phyloP scores from a whole-genome alignment of 306 rosid genomes.

The Herpetospermum pedunculosum region DNA sequence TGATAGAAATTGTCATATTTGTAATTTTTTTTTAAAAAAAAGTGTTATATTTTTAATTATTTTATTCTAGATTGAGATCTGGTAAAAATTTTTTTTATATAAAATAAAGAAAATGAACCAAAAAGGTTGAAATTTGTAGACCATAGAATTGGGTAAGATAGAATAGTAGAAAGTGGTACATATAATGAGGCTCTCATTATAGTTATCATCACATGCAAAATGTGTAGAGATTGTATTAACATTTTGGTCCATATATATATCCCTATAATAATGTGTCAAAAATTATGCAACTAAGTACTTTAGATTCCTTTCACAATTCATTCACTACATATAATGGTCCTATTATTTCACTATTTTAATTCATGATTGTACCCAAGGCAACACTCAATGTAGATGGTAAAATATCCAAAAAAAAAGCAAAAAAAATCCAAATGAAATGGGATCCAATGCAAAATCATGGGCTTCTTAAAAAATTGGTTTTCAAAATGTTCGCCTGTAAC shows the following conservation, averaged over 20 bases:
- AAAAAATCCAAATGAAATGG: neutral
- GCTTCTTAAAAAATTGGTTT: neutral
- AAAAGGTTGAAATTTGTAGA: neutral
- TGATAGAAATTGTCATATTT: too few species aligned
- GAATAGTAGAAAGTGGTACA: neutral
- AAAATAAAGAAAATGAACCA: neutral
- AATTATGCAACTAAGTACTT: neutral
- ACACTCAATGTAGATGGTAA: neutral
- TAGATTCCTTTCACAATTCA: slow-evolving; percentile 6
- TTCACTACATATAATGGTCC: neutral
- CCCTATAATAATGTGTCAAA: neutral
- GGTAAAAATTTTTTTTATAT: too few species aligned
- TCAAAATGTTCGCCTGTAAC: neutral
- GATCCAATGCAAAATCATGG: neutral
- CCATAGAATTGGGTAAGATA: neutral
- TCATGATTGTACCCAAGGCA: neutral
- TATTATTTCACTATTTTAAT: neutral
- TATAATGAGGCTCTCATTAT: neutral
- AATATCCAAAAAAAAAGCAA: neutral
- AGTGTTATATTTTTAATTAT: too few species aligned
- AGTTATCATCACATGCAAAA: neutral
- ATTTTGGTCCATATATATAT: neutral
- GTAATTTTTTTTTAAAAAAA: too few species aligned
- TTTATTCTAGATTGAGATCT: too few species aligned
- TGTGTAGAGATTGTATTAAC: neutral